Evolutionary conservation across 2,329 filamentous ascomycete species (phyloP), one percentile per base, ranked within the genome.

Genomic region (Botrytis elliptica): DNA sequence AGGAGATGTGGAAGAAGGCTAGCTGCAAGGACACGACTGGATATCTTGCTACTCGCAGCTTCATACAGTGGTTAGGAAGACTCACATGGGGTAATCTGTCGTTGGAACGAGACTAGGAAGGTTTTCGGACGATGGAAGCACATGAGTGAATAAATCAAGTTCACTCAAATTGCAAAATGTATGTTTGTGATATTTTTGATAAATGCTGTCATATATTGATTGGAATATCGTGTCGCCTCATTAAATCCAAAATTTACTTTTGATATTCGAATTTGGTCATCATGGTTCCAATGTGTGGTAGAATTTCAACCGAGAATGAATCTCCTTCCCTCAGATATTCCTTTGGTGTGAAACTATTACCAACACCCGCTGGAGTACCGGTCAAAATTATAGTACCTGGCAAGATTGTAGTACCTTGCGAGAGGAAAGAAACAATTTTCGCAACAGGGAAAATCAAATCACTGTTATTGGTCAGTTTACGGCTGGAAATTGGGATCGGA

Each of bases 361-460:
- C 79, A 52, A 81, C 77, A 77, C 84, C 84, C 59, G 81, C 81
- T 2, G 84, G 85, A 0, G 85, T 87, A 7, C 85, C 85, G 0
- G 85, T 86, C 81, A 86, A 81, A 12, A 86, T 85, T 4, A 86
- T 79, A 5, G 80, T 82, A 1, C 85, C 85, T n/a, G 82, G 81
- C 36, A 82, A 77, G 0, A 86, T 75, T 0, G 85, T 86, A 0
- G 84, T 86, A 2, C 84, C 85, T 0, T 81, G 78, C 0, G 82
- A 84, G 0, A 85, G 75, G 62, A 83, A 83, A 9, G 78, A 77
- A 33, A 86, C 79, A 42, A 85, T 81, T 73, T 85, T 81, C 1
- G 85, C 82, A 18, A 90, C 83, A 36, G 80, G 83, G 79, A 85
- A 85, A 70, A 86, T 85, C 38, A 86, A 77, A 73, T 86, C 84